Percentiles rank a stretch among this genome's conserved stretches.
phyloP scores from a whole-genome alignment of 2,329 filamentous ascomycete species.

The Apiospora sp. region DNA sequence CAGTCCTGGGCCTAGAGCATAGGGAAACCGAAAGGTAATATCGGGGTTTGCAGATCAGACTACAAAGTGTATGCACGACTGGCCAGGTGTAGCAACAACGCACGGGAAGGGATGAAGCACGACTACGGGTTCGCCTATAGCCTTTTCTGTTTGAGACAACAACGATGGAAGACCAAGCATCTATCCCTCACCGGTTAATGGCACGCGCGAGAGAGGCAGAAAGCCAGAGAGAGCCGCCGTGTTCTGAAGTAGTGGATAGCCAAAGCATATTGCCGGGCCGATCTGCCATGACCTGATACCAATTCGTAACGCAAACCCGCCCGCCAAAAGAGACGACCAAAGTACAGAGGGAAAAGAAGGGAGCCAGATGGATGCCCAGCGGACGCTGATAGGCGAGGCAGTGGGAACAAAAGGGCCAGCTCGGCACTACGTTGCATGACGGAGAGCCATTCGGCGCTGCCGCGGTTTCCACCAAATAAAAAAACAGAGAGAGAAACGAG shows the following conservation, averaged over 20 bases:
- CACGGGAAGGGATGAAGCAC: not conserved
- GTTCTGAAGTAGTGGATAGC: not conserved
- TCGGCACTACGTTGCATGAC: constrained; percentile 19
- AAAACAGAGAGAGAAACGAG: not conserved
- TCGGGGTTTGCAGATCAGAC: constrained; percentile 8
- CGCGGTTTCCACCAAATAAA: constrained; percentile 18
- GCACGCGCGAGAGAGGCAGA: not conserved
- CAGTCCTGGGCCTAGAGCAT: not conserved
- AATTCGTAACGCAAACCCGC: constrained; percentile 12
- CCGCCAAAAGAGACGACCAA: not conserved
- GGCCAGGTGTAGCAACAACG: constrained; percentile 13
- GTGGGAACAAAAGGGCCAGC: constrained; percentile 17
- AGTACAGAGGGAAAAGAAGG: not conserved
- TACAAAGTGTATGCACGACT: constrained; percentile 7
- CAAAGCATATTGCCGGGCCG: not conserved
- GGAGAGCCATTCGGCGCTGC: constrained; percentile 16
- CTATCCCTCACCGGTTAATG: constrained; percentile 8
- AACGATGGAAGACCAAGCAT: not conserved
- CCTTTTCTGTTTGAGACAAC: constrained; percentile 6
- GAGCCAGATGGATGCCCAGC: constrained; percentile 21
- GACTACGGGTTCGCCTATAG: not conserved
- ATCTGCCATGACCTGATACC: constrained; percentile 20
- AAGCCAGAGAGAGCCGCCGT: not conserved
- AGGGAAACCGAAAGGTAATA: constrained; percentile 12
- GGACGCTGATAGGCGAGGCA: constrained; percentile 14